Conservation (phyloP, 257 asterid genomes). For the Ligustrum vulgare region DNA sequence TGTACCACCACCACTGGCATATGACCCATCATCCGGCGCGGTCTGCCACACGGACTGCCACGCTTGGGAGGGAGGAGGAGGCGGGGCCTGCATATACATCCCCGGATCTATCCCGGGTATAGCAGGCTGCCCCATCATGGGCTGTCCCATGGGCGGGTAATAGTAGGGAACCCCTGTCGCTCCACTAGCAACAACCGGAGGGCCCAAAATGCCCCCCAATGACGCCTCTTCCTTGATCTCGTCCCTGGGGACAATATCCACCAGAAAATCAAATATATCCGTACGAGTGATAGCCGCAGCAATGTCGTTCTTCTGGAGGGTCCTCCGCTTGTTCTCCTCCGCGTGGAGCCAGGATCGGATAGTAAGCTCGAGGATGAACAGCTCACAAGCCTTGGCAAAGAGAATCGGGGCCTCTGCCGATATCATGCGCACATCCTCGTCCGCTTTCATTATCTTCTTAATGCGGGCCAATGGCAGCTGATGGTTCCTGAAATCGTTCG, state of each 20-base stretch:
- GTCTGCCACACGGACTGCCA: constrained; percentile 3
- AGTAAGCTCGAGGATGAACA: constrained; percentile 42
- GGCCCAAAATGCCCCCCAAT: constrained; percentile 2
- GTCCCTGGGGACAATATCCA: constrained; percentile 43
- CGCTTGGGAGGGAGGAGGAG: constrained; percentile 7
- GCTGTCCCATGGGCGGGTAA: constrained; percentile 5
- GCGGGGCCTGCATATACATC: background rate
- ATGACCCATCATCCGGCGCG: constrained; percentile 1
- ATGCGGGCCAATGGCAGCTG: constrained; percentile 40
- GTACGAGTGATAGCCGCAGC: constrained; percentile 46
- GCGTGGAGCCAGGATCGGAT: constrained; percentile 42
- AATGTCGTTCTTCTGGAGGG: constrained; percentile 45
- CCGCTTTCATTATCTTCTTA: constrained; percentile 47
- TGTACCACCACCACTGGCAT: background rate
- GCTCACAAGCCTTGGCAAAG: constrained; percentile 44
- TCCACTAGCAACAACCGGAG: background rate
- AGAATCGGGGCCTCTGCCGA: constrained; percentile 45
- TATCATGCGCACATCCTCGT: constrained; percentile 47
- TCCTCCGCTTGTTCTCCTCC: constrained; percentile 45
- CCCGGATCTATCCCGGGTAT: background rate
- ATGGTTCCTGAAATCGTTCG: constrained; percentile 35
- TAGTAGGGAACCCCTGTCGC: background rate
- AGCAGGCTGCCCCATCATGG: constrained; percentile 6
- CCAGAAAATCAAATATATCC: constrained; percentile 41
- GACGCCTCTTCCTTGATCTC: constrained; percentile 35